Base-by-base conservation (phyloP, 129 eudicot species). In the Artemisia tridentata region DNA sequence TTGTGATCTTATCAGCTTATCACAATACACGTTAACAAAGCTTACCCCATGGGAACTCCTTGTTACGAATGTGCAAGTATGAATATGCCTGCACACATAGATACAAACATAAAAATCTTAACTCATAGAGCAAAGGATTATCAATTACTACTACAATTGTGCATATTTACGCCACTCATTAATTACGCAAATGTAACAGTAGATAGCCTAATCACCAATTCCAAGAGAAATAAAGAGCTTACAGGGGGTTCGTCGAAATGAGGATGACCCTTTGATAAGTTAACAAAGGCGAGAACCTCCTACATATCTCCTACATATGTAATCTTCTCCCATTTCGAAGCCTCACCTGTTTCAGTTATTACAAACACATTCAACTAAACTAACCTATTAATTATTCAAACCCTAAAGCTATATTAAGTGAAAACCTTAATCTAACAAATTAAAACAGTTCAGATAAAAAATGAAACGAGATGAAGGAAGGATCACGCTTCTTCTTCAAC, bases 11-110 rank as follows among this genome's bases (percentile, higher is more conserved):
- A 21, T 21, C 23, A 21, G 0, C 23, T 21, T 21, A 21, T 21
- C 23, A 21, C 23, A 21, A 21, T 21, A 21, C 23, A 21, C 23
- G 23, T 21, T 21, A 21, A 21, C 23, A 21, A n/a, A 34, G 68
- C 88, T 67, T 83, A 91, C 97, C 97, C 97, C 97, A 91, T 67
- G 97, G 97, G 52, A 91, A 91, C 73, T 91, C 97, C 97, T 91
- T 91, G 86, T 88, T 91, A 23, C 97, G 93, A 73, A 91, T 91
- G 84, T 84, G 97, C 85, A 91, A 9, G 63, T 91, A 84, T 43
- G 96, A 82, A 75, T 88, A 91, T 9, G 96, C 63, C 97, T 91
- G 88, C 82, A 82, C 43, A 67, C 9, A 77, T 20, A 29, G 63
- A 68, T 49, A 19, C 67, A 72, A 4, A 63, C 58, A 72, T 65